Evolutionary conservation across 306 rosid species (phyloP).

Genomic region (Spatholobus suberectus): DNA sequence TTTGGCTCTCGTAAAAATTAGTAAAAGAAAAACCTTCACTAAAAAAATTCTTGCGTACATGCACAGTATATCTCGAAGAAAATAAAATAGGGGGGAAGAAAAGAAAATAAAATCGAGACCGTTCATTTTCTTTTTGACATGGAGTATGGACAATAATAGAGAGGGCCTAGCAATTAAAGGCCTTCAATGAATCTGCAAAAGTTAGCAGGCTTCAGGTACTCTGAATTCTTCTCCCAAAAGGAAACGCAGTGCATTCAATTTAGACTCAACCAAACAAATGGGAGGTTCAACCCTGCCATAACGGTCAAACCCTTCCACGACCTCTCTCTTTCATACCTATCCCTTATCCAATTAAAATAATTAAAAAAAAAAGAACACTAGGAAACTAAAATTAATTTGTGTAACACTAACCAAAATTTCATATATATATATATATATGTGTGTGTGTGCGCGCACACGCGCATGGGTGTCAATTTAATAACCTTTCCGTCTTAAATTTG

Average conservation of each 20-base stretch:
- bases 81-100: not conserved
- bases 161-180: slow-evolving; percentile 71
- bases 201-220: slow-evolving; percentile 61
- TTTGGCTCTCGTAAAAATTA: not conserved
- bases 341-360: not conserved
- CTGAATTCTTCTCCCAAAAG: slow-evolving; percentile 64
- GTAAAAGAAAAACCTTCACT: not conserved
- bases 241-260: slow-evolving; percentile 64
- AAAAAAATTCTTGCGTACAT: not conserved
- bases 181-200: slow-evolving; percentile 81
- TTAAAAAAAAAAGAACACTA: not conserved
- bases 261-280: slow-evolving; percentile 51
- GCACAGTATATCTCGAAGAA: not conserved
- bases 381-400: not conserved
- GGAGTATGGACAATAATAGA: slow-evolving; percentile 51
- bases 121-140: slow-evolving; percentile 29
- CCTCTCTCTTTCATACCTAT: slow-evolving; percentile 17
- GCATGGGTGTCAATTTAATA: too few relatives aligned
- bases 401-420: not conserved
- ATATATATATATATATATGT: too few relatives aligned
- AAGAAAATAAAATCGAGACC: not conserved
- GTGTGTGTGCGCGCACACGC: too few relatives aligned
- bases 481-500: too few relatives aligned
- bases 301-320: slow-evolving; percentile 41
- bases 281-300: slow-evolving; percentile 17